These are phyloP conservation scores for Leishmania tarentolae DNA, from an alignment of 208 protist genomes.

Conservation along the genomic window DNA sequence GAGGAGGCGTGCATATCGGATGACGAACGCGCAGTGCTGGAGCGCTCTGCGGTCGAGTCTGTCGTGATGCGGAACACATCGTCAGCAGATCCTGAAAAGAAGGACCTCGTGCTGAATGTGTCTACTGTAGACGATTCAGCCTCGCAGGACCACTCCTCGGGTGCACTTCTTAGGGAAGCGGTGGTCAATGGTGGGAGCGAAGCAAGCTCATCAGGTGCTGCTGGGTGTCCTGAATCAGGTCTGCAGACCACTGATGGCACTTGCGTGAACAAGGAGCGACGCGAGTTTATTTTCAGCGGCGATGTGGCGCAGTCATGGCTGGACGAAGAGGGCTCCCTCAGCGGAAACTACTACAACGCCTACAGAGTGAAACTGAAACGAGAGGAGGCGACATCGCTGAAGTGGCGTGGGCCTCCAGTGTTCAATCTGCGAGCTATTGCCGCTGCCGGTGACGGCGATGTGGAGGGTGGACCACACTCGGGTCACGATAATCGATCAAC, in stretches of 20 bases:
- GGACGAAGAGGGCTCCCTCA: constrained; percentile 3
- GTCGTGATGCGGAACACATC: not conserved
- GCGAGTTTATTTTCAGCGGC: constrained; percentile 15
- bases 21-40: constrained; percentile 7
- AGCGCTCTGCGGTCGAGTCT: not conserved
- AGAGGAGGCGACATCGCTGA: not conserved
- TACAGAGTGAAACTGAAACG: constrained; percentile 4
- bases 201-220: not conserved
- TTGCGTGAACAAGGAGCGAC: not conserved
- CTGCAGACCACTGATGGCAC: not conserved
- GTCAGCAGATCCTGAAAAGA: not conserved
- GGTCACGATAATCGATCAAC: not conserved
- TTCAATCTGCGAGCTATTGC: not conserved
- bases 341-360: constrained; percentile 16
- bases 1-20: constrained; percentile 8
- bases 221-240: not conserved
- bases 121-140: not conserved
- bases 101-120: not conserved
- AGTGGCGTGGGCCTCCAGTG: constrained; percentile 16
- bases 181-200: not conserved
- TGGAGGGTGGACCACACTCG: not conserved
- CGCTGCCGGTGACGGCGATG: not conserved
- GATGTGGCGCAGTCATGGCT: constrained; percentile 28
- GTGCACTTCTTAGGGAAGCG: not conserved
- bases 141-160: not conserved